Evolutionary conservation across 1,284 basidiomycete genomes (phyloP).

Genomic region (Pseudozyma flocculosa): DNA sequence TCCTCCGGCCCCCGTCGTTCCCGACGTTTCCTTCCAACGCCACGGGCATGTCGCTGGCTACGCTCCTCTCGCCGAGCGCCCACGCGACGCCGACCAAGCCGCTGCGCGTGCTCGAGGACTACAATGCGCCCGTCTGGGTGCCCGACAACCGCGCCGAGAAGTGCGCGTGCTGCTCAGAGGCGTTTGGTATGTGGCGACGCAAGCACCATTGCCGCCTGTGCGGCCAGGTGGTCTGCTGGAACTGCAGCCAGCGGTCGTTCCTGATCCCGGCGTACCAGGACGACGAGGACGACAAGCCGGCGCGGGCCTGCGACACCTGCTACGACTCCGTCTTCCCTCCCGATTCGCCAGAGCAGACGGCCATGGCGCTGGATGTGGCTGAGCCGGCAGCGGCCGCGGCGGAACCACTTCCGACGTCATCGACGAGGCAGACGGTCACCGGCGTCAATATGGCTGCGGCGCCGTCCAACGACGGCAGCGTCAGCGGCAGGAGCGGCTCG

Average conservation of each 20-base stretch:
- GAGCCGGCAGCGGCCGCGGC: slow-evolving; percentile 3
- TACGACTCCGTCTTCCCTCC: slow-evolving; percentile 75
- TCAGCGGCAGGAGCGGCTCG: slow-evolving; percentile 7
- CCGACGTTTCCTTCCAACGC: slow-evolving; percentile 17
- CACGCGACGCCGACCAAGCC: slow-evolving; percentile 9
- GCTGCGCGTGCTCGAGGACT: slow-evolving; percentile 69
- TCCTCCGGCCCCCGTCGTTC: slow-evolving; percentile 31
- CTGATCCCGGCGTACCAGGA: slow-evolving; percentile 51
- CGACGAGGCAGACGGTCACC: too few relatives aligned
- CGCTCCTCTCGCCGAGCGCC: slow-evolving; percentile 16
- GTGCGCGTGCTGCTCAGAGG: slow-evolving; percentile 77
- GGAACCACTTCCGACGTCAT: not conserved
- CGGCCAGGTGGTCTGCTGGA: slow-evolving; percentile 79
- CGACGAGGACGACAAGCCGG: slow-evolving; percentile 63
- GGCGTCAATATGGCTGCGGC: slow-evolving; percentile 26
- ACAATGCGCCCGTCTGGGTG: slow-evolving; percentile 88
- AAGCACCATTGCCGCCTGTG: slow-evolving; percentile 88
- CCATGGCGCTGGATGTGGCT: slow-evolving; percentile 1
- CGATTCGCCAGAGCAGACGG: slow-evolving; percentile 17
- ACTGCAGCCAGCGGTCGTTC: slow-evolving; percentile 63
- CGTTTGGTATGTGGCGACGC: slow-evolving; percentile 77
- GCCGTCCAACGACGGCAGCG: slow-evolving; percentile 26
- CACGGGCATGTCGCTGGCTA: slow-evolving; percentile 22
- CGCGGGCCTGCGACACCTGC: slow-evolving; percentile 79
- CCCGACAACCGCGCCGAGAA: slow-evolving; percentile 76